A percentile compares a stretch with the other conserved stretches of the same genome.
Conservation (phyloP, 768 basidiomycete genomes). For the Gautieria morchelliformis region DNA sequence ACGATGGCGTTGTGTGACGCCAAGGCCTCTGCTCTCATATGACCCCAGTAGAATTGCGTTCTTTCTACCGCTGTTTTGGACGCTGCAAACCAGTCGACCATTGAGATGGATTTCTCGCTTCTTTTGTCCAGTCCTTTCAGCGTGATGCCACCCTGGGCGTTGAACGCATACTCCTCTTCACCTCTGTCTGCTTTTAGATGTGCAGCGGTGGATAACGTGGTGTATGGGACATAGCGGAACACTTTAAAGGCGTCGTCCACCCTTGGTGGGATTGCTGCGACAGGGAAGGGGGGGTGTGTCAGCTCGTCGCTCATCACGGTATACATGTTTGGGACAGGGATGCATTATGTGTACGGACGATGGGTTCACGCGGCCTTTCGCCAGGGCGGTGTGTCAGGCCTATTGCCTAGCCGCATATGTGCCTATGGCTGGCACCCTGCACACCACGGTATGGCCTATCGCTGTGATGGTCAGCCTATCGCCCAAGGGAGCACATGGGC, state of each 20-base stretch:
- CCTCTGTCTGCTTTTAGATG: constrained; percentile 11
- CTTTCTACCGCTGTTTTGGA: neutral
- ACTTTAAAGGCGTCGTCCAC: constrained; percentile 13
- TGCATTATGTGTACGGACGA: neutral
- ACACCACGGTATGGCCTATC: no score
- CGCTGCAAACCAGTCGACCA: no score
- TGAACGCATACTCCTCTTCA: no score
- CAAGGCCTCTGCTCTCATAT: neutral
- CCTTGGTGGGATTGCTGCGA: constrained; percentile 15
- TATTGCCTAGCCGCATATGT: neutral
- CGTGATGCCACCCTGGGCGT: no score
- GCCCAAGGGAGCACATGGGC: neutral
- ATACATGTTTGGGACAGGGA: neutral
- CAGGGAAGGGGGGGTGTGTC: no score
- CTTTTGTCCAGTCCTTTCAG: no score
- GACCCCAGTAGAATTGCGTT: neutral
- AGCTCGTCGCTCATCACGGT: neutral
- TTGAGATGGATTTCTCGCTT: no score
- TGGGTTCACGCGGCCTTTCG: no score
- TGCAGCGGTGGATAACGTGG: constrained; percentile 15
- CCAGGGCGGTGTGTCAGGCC: neutral
- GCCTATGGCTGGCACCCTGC: no score
- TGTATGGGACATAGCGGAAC: no score
- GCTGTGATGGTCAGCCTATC: neutral
- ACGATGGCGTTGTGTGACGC: no score